Base-by-base conservation (phyloP, 331 rosid species). In the Cydonia oblonga region DNA sequence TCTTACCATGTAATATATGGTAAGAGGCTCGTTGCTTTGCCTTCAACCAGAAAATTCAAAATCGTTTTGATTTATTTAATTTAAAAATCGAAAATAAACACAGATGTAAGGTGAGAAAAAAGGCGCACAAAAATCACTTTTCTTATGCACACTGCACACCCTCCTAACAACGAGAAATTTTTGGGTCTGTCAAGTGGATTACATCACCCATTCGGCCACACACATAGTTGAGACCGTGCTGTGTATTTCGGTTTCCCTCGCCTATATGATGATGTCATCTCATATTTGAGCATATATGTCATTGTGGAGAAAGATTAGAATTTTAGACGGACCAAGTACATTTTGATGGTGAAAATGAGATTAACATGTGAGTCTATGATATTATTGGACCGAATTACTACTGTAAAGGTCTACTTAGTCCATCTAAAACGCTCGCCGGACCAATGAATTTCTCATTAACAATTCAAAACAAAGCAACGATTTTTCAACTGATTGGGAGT, bases 381-480 rank as follows among this genome's bases (percentile, higher is more conserved):
- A 16, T 5, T 46, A 2, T 16, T 46, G 1, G 9, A 16, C 0
- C 3, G 1, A 0, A 1, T 2, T 6, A 5, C 20, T 0, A 46
- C 20, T 0, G 1, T 46, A 46, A 0, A 2, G 51, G 7, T 44
- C 18, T 44, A 2, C 33, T 4, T 3, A 2, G 15, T 14, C 19
- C 19, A 44, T 44, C 7, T 44, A 14, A 44, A 5, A 35, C 40
- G 12, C 51, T 44, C 3, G 7, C 18, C 6, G 52, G 19, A 46
- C 53, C 54, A 49, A 16, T 0, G 20, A 49, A 49, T 49, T 49
- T 49, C 54, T 49, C 9, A 49, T 2, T 2, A 49, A 49, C 54
- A 49, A 62, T 5, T 5, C 42, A 4, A 29, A 62, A 29, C 24
- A 62, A 25, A 59, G 66, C 40, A 62, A 29, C 40, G 28, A 62